A percentile compares a stretch with the other conserved stretches of the same genome.
phyloP scores from a whole-genome alignment of 805 yeast species.

The Myxozyma neglecta region DNA sequence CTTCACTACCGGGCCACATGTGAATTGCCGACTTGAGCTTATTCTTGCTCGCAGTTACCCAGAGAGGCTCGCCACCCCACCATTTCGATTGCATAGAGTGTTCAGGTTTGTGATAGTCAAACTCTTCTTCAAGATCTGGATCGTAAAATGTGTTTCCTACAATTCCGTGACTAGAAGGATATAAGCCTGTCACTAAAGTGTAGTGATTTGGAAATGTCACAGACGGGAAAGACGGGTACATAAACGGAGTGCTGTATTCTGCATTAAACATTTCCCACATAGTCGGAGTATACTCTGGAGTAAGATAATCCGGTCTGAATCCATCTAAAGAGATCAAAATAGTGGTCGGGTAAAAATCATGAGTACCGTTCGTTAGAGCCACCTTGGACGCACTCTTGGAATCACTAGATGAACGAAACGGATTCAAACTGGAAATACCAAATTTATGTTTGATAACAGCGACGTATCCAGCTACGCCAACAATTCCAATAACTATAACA shows the following conservation, averaged over 20 bases:
- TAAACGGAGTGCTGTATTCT: slow-evolving; percentile 67
- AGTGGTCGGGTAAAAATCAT: slow-evolving; percentile 73
- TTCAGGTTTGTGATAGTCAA: slow-evolving; percentile 60
- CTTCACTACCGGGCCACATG: slow-evolving; percentile 97
- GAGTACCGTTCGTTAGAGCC: slow-evolving; percentile 59
- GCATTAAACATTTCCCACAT: slow-evolving; percentile 51
- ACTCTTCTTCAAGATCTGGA: slow-evolving; percentile 53
- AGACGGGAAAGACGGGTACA: slow-evolving; percentile 85
- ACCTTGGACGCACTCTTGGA: slow-evolving; percentile 8
- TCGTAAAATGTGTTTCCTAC: slow-evolving; percentile 81
- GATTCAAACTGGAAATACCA: slow-evolving; percentile 6
- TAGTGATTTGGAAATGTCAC: slow-evolving; percentile 91
- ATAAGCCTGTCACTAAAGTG: slow-evolving; percentile 82
- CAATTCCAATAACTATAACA: slow-evolving; percentile 5
- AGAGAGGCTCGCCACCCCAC: slow-evolving; percentile 92
- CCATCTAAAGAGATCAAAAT: slow-evolving; percentile 81
- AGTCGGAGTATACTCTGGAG: slow-evolving; percentile 64
- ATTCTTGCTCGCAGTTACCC: slow-evolving; percentile 71
- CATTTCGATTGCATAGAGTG: slow-evolving; percentile 55
- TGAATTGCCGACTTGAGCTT: slow-evolving; percentile 73
- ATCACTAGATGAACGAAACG: not conserved
- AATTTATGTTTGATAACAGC: slow-evolving; percentile 20
- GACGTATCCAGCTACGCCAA: slow-evolving; percentile 24
- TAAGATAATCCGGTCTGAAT: slow-evolving; percentile 85
- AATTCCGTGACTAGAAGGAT: slow-evolving; percentile 83